Evolutionary conservation across 306 rosid species (phyloP).

Genomic region (Senna siamea): DNA sequence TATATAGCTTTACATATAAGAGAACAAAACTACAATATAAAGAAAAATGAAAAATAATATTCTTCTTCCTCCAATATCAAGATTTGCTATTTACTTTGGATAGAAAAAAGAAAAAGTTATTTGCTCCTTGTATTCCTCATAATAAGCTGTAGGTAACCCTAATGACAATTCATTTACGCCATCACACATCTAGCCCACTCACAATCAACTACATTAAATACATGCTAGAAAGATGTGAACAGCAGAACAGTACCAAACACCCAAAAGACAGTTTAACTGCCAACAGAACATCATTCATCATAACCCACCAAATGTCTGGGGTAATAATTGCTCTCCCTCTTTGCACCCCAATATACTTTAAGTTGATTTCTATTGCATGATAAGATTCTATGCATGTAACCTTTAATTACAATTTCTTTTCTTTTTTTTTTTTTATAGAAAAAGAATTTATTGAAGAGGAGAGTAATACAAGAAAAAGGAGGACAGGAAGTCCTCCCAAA

Average conservation of each 20-base stretch:
- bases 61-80: neutral
- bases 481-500: too few species aligned
- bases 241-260: neutral
- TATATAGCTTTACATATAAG: slow-evolving; percentile 39
- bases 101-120: too few species aligned
- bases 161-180: neutral
- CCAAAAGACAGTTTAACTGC: neutral
- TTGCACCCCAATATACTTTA: too few species aligned
- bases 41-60: neutral
- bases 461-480: too few species aligned
- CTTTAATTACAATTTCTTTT: too few species aligned
- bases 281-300: neutral
- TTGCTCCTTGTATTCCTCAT: neutral
- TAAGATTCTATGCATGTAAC: neutral
- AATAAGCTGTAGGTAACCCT: neutral
- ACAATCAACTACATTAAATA: neutral
- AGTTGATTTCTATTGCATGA: neutral
- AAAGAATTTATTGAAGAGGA: too few species aligned
- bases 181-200: neutral
- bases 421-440: too few species aligned
- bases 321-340: neutral
- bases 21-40: slow-evolving; percentile 14
- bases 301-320: neutral
- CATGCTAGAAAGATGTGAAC: neutral
- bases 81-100: neutral